Base-by-base conservation (phyloP, 768 basidiomycete species). In the Aureoboletus auriporus region DNA sequence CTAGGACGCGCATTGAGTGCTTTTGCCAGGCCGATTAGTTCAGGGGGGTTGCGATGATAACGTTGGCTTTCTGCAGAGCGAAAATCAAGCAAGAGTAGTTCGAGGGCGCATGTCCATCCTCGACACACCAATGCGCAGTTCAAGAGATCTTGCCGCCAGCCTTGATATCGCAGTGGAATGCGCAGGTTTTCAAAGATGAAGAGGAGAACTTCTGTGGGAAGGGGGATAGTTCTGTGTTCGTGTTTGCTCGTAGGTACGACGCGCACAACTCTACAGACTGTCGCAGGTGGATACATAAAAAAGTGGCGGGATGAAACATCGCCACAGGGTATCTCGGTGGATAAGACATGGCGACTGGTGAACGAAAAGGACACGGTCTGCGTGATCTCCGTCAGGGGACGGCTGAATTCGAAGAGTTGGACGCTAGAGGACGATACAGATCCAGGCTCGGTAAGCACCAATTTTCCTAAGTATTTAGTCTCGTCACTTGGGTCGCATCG, bases 291-390 rank as follows among this genome's bases (percentile, higher is more conserved):
- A 27, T 53, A 20, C n/a, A 7, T 11, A 4, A 14, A 29, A 23
- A 39, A 16, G 16, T 46, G n/a, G n/a, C n/a, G 7, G 36, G 42
- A 29, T 16, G 26, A 42, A 55, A 33, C 30, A 6, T 42, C 11
- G 16, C 48, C 47, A 7, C 2, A 39, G 17, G 38, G 29, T 2
- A 55, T 33, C 31, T 16, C 12, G 17, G 45, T 54, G 13, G 27
- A 42, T 17, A 55, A 35, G 8, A 14, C 31, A 36, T 14, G 10
- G 11, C 37, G 39, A 36, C 47, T 44, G 26, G 35, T 33, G 33
- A 56, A 51, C n/a, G 53, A 47, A 29, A 55, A n/a, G 13, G 53
- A 55, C 8, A 55, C 54, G 33, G 42, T 55, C 39, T 56, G 46
- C 14, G 39, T 56, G 31, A 34, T 44, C n/a, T 36, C 48, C 14